These are phyloP conservation scores for Kwoniella sp. DNA, from an alignment of 768 basidiomycete genomes.

Conservation along the genomic window DNA sequence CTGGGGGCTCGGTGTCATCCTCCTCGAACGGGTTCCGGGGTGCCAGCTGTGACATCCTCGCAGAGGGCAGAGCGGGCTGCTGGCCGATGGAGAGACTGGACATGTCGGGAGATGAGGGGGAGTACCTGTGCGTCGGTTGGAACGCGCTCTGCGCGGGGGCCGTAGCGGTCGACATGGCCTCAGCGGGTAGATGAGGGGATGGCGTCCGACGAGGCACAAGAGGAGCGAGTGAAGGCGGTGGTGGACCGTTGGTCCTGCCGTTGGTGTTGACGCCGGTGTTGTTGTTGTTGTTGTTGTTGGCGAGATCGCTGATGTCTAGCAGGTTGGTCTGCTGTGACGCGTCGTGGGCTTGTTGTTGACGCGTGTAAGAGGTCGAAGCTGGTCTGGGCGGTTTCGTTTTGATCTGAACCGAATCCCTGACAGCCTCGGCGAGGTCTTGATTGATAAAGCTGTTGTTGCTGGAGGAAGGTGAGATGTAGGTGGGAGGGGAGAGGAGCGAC, in stretches of 20 bases:
- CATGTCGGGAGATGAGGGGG: slow-evolving; percentile 19
- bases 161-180: background rate
- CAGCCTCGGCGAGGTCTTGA: slow-evolving; percentile 22
- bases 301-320: too few relatives aligned
- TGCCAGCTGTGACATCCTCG: slow-evolving; percentile 10
- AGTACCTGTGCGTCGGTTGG: slow-evolving; percentile 13
- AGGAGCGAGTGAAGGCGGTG: slow-evolving; percentile 15
- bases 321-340: background rate
- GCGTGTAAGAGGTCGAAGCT: slow-evolving; percentile 1
- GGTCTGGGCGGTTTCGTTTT: slow-evolving; percentile 2
- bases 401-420: slow-evolving; percentile 27
- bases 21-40: slow-evolving; percentile 27
- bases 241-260: slow-evolving; percentile 3
- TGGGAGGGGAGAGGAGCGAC: background rate
- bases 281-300: background rate
- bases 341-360: background rate
- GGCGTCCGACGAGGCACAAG: slow-evolving; percentile 21
- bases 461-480: background rate
- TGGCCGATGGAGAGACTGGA: slow-evolving; percentile 4
- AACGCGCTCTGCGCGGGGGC: background rate
- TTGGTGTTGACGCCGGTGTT: background rate
- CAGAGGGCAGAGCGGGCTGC: slow-evolving; percentile 19
- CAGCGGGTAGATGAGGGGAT: slow-evolving; percentile 7
- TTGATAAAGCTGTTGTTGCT: slow-evolving; percentile 5
- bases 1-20: slow-evolving; percentile 31